Conservation (phyloP, 2,329 filamentous ascomycete genomes). For the Cadophora sp. region DNA sequence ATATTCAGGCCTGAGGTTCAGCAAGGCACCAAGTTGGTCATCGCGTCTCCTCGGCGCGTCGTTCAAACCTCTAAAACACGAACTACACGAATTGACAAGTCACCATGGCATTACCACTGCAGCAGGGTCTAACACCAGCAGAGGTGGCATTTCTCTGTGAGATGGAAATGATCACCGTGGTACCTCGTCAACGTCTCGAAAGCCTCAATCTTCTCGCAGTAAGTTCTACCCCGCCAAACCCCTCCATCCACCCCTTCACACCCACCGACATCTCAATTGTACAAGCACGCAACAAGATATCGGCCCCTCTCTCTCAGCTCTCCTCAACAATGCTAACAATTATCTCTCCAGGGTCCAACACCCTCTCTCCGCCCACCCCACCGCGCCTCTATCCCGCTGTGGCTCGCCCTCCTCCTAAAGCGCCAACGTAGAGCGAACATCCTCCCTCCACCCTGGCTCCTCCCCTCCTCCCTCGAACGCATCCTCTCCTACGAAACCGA, state of each 20-base stretch:
- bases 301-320: not conserved
- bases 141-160: slow-evolving; percentile 96
- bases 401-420: slow-evolving; percentile 94
- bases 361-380: slow-evolving; percentile 81
- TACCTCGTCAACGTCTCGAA: slow-evolving; percentile 90
- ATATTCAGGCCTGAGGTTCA: not conserved
- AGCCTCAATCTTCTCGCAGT: slow-evolving; percentile 85
- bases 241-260: slow-evolving; percentile 26
- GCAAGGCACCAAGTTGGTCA: not conserved
- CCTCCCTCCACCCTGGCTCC: slow-evolving; percentile 87
- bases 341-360: slow-evolving; percentile 70
- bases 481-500: slow-evolving; percentile 85
- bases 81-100: slow-evolving; percentile 15
- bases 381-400: slow-evolving; percentile 81
- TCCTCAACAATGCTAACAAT: not conserved
- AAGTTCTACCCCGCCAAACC: slow-evolving; percentile 52
- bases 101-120: slow-evolving; percentile 44
- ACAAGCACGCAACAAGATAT: not conserved
- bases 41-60: slow-evolving; percentile 26
- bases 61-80: slow-evolving; percentile 13
- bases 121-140: slow-evolving; percentile 72
- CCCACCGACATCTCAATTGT: not conserved
- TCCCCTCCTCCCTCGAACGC: slow-evolving; percentile 73
- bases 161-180: slow-evolving; percentile 94
- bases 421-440: slow-evolving; percentile 95